Evolutionary conservation across 257 asterid species (phyloP).

Genomic region (Asclepias syriaca): DNA sequence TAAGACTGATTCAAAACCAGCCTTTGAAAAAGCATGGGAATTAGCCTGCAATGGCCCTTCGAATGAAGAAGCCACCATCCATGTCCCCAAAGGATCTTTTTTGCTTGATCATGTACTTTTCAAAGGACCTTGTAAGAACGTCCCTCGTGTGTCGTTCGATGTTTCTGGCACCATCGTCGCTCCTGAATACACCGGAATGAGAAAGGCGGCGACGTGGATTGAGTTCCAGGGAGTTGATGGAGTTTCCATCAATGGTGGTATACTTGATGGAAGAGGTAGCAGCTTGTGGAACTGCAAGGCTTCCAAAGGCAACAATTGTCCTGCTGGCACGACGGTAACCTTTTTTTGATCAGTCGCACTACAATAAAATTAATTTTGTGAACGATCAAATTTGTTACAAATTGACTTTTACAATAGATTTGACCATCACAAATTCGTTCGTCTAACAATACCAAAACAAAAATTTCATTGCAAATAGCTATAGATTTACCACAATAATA

Average conservation of each 20-base stretch:
- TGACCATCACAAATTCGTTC: no score
- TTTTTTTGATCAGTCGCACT: no score
- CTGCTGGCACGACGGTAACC: slow-evolving; percentile 56
- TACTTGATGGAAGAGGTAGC: no score
- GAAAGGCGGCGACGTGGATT: slow-evolving; percentile 37
- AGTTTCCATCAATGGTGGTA: no score
- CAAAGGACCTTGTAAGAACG: slow-evolving; percentile 46
- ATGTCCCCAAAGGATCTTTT: slow-evolving; percentile 51
- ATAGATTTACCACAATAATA: no score
- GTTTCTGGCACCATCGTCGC: slow-evolving; percentile 48
- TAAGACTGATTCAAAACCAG: slow-evolving; percentile 39
- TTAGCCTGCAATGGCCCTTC: slow-evolving; percentile 41
- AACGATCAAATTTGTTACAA: no score
- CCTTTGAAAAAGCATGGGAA: slow-evolving; percentile 47
- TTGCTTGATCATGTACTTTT: slow-evolving; percentile 23
- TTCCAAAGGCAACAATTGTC: slow-evolving; percentile 29
- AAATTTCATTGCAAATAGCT: no score
- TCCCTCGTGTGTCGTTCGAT: slow-evolving; percentile 23
- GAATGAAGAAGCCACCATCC: slow-evolving; percentile 30
- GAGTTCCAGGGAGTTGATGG: slow-evolving; percentile 38
- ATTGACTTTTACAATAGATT: no score
- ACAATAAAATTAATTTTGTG: no score
- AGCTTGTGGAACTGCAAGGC: slow-evolving; percentile 59
- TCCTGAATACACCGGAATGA: slow-evolving; percentile 39
- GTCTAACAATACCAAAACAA: no score